Percentiles rank a stretch among this genome's conserved stretches.
Evolutionary conservation across 2,329 filamentous ascomycete genomes (phyloP).

Genomic region (Fusarium praegraminearum): DNA sequence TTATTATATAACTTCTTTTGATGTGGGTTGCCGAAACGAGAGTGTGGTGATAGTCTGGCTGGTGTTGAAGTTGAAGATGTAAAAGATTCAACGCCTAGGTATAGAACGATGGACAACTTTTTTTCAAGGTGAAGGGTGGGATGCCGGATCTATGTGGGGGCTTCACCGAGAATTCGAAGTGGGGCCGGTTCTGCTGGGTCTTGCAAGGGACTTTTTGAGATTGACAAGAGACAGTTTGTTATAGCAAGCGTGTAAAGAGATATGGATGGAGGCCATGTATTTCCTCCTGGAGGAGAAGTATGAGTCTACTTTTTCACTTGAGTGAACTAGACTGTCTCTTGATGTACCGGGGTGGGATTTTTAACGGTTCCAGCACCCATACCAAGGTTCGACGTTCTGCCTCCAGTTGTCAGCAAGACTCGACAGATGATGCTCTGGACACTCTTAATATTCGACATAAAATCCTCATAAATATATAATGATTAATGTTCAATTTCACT

Average conservation of each 20-base stretch:
- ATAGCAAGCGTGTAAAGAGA: background rate
- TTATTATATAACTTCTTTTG: background rate
- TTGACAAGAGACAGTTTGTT: background rate
- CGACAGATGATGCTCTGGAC: background rate
- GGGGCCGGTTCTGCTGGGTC: slow-evolving; percentile 16
- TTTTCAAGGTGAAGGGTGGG: slow-evolving; percentile 44
- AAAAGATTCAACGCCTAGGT: slow-evolving; percentile 12
- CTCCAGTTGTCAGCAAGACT: background rate
- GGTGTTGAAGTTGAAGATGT: slow-evolving; percentile 41
- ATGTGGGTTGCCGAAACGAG: background rate
- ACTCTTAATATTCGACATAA: background rate
- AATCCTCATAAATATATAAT: background rate
- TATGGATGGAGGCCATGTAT: too few species aligned
- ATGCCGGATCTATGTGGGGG: slow-evolving; percentile 42
- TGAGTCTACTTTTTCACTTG: background rate
- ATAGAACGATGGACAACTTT: slow-evolving; percentile 39
- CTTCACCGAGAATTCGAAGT: slow-evolving; percentile 29
- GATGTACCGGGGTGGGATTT: background rate
- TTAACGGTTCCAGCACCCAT: background rate
- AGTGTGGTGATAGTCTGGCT: slow-evolving; percentile 14
- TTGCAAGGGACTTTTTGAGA: slow-evolving; percentile 14
- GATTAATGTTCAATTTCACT: background rate
- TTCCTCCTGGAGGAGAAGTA: accelerated
- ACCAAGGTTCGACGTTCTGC: background rate
- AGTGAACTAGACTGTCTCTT: background rate